Percentiles rank a stretch among this genome's conserved stretches.
Evolutionary conservation across 345 rosid genomes (phyloP).

Genomic region (Gynandropsis gynandra): DNA sequence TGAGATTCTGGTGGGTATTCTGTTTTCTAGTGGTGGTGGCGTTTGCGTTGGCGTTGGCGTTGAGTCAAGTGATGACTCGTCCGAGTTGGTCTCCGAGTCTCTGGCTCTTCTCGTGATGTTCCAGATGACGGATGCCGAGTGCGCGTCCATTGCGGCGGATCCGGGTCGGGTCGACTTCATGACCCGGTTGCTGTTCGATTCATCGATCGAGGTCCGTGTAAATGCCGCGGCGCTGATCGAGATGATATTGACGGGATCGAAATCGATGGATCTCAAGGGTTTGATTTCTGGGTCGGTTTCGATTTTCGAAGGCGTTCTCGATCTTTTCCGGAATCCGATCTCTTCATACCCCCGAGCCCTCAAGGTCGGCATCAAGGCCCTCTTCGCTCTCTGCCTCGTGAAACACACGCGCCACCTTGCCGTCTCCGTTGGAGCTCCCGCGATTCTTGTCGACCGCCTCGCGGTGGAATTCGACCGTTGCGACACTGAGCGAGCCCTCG

Average conservation of each 20-base stretch:
- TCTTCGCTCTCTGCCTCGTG: conserved; percentile 73
- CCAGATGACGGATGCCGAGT: conserved; percentile 58
- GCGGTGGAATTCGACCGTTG: conserved; percentile 71
- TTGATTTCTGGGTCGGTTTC: conserved; percentile 46
- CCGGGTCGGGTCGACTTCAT: conserved; percentile 36
- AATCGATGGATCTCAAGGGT: conserved; percentile 53
- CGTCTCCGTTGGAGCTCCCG: conserved; percentile 68
- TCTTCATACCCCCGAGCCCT: conserved; percentile 52
- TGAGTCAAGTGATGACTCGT: conserved; percentile 12
- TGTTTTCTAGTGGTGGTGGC: conserved; percentile 36
- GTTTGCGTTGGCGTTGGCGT: too few relatives aligned
- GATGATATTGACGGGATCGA: conserved; percentile 60
- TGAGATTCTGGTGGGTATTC: conserved; percentile 33
- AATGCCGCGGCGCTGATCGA: conserved; percentile 78
- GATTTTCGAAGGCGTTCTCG: conserved; percentile 71
- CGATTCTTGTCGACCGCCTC: conserved; percentile 50
- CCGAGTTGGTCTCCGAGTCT: conserved; percentile 57
- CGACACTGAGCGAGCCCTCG: conserved; percentile 81
- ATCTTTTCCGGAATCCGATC: conserved; percentile 40
- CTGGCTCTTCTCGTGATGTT: conserved; percentile 58
- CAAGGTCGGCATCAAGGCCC: conserved; percentile 66
- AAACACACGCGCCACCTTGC: conserved; percentile 80
- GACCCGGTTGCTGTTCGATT: conserved; percentile 45
- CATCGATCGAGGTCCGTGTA: conserved; percentile 57
- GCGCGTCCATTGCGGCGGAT: conserved; percentile 49